Conservation (phyloP, 441 rosid species). For the Euphorbia corollata region DNA sequence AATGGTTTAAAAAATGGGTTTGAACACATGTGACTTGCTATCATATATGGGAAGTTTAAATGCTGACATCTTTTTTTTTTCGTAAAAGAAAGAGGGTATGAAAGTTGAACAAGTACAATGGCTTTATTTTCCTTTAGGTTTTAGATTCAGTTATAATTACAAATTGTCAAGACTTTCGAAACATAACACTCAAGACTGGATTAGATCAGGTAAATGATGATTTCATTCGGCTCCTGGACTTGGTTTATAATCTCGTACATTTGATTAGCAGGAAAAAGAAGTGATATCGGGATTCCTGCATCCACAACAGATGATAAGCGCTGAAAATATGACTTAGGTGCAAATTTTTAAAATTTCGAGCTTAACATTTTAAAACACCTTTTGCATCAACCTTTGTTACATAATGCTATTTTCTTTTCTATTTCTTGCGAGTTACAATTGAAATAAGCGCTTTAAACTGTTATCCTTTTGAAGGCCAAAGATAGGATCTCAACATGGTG, state of each 20-base stretch:
- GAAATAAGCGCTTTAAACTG: neutral
- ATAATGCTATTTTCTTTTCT: neutral
- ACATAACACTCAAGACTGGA: neutral
- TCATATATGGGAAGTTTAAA: too few species aligned
- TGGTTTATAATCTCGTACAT: neutral
- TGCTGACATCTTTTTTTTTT: too few species aligned
- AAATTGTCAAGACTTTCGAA: neutral
- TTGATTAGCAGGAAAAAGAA: neutral
- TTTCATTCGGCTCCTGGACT: neutral
- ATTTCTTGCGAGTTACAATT: neutral
- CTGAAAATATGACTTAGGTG: neutral
- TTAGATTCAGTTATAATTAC: neutral
- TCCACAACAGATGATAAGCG: neutral
- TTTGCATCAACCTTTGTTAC: neutral
- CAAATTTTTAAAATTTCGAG: neutral
- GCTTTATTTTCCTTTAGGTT: neutral
- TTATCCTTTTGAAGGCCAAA: constrained; percentile 38
- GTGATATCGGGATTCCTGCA: neutral
- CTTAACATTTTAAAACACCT: neutral
- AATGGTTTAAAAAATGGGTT: too few species aligned
- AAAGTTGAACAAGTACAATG: too few species aligned
- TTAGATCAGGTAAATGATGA: neutral
- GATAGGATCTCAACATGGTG: constrained; percentile 53
- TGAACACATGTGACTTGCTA: too few species aligned
- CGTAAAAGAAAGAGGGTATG: too few species aligned